These are phyloP conservation scores for Stephania japonica DNA, from an alignment of 164 flowering plant species.

Conservation along the genomic window DNA sequence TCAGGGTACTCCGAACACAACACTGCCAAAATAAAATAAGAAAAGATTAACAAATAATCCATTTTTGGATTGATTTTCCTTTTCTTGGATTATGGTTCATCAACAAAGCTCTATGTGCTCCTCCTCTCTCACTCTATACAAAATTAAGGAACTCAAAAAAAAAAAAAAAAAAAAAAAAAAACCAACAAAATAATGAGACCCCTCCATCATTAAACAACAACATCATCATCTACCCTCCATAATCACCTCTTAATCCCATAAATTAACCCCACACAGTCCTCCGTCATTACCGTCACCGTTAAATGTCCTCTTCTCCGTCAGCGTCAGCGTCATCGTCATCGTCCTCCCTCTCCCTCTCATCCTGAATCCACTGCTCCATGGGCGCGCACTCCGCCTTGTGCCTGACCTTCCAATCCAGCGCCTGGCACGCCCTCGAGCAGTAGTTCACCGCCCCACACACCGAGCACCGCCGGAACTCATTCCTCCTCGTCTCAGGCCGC, in stretches of 20 bases:
- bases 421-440: conserved; percentile 96
- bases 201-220: too few relatives aligned
- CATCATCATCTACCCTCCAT: neutral
- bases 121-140: neutral
- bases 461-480: conserved; percentile 87
- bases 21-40: neutral
- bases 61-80: neutral
- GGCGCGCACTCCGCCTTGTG: conserved; percentile 75
- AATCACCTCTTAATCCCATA: neutral
- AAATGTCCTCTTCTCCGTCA: conserved; percentile 25
- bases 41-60: neutral
- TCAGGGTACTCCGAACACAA: neutral
- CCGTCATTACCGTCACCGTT: conserved; percentile 10
- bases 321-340: conserved; percentile 15
- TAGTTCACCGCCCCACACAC: conserved; percentile 85
- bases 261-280: neutral
- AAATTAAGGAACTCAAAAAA: neutral
- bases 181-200: neutral
- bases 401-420: conserved; percentile 84
- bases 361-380: conserved; percentile 40
- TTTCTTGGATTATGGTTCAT: neutral
- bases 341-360: conserved; percentile 17
- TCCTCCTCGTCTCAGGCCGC: conserved; percentile 72
- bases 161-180: neutral
- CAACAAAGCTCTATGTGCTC: neutral